Percentiles rank a stretch among this genome's conserved stretches.
These are phyloP conservation scores for Auriscalpium vulgare DNA, from an alignment of 768 basidiomycete genomes.

Conservation along the genomic window DNA sequence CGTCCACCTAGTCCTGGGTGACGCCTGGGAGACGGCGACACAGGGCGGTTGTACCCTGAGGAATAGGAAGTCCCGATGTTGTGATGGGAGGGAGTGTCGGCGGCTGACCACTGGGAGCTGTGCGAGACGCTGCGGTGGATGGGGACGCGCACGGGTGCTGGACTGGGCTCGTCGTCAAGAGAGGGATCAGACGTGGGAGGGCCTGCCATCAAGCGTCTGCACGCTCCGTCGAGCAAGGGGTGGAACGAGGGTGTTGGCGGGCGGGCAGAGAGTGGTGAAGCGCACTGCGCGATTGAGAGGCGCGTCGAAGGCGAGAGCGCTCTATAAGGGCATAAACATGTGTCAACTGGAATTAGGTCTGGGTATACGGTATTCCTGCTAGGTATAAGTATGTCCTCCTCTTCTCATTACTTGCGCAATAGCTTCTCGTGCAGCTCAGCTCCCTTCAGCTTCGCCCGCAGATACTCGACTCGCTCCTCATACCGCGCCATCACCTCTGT, in stretches of 20 bases:
- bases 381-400: not conserved
- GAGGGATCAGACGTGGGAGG: not conserved
- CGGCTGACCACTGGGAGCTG: constrained; percentile 50
- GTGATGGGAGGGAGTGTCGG: constrained; percentile 56
- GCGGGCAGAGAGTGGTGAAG: not conserved
- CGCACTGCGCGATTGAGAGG: not conserved
- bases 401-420: constrained; percentile 36
- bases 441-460: constrained; percentile 75
- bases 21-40: constrained; percentile 42
- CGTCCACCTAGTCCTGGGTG: constrained; percentile 32
- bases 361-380: not conserved
- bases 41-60: constrained; percentile 29
- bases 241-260: not conserved
- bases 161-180: not conserved
- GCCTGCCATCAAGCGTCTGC: constrained; percentile 1
- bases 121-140: constrained; percentile 41
- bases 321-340: not conserved
- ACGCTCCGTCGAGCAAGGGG: not conserved
- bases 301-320: not conserved
- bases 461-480: constrained; percentile 67
- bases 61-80: constrained; percentile 66
- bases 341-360: not conserved
- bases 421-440: constrained; percentile 81
- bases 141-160: constrained; percentile 21
- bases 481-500: constrained; percentile 69